Percentiles rank a stretch among this genome's conserved stretches.
These are phyloP conservation scores for Coprinopsis marcescibilis DNA, from an alignment of 768 basidiomycete genomes.

Conservation along the genomic window DNA sequence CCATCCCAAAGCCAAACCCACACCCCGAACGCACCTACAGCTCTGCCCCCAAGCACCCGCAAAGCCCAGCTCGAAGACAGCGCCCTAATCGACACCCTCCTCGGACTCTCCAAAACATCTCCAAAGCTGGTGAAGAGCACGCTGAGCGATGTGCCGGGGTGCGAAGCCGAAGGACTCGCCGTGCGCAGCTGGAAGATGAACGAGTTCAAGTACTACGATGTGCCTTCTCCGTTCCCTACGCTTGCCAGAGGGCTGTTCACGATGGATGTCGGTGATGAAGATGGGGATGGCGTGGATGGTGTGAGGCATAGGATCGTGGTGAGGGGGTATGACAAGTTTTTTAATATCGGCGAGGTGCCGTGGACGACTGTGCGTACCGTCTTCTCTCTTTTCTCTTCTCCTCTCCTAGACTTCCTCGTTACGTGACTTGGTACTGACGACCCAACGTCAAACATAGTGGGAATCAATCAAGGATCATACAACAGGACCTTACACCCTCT, in stretches of 20 bases:
- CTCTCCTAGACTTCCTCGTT: neutral
- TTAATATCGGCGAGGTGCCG: conserved; percentile 93
- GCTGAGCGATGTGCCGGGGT: conserved; percentile 43
- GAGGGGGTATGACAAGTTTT: conserved; percentile 98
- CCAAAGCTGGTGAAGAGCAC: conserved; percentile 64
- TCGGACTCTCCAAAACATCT: conserved; percentile 43
- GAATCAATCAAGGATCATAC: conserved; percentile 62
- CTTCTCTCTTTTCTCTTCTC: conserved; percentile 4
- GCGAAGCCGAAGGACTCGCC: conserved; percentile 42
- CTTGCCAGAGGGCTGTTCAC: conserved; percentile 92
- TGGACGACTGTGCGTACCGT: conserved; percentile 76
- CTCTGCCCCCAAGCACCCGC: too few species aligned
- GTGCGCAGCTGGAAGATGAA: conserved; percentile 96
- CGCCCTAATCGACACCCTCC: conserved; percentile 51
- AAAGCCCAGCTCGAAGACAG: conserved; percentile 51
- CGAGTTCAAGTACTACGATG: conserved; percentile 89
- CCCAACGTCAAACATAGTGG: conserved; percentile 71
- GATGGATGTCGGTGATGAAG: conserved; percentile 31
- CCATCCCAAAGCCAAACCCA: too few species aligned
- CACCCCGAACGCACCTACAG: too few species aligned
- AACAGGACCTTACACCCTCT: conserved; percentile 72
- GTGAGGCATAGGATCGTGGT: conserved; percentile 62
- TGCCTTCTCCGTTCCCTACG: conserved; percentile 90
- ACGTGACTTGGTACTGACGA: too few species aligned
- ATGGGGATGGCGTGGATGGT: conserved; percentile 13